Conservation (phyloP, 768 basidiomycete genomes). For the Lactifluus piperatus region DNA sequence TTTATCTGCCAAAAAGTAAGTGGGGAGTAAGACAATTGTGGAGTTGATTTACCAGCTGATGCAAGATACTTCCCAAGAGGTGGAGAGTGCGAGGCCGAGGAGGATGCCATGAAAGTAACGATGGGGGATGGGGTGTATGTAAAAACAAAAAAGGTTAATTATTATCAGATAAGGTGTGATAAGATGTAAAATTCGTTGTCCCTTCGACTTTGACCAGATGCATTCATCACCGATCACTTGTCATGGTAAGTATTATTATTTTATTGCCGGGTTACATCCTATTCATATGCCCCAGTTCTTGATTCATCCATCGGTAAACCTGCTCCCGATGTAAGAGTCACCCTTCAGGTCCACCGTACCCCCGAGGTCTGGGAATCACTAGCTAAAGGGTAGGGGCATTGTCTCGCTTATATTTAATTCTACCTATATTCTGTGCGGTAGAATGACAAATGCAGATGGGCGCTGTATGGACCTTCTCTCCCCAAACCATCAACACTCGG, state of each 20-base stretch:
- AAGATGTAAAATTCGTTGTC: too few species aligned
- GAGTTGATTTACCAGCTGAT: slow-evolving; percentile 53
- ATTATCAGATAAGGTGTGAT: neutral
- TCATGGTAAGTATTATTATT: slow-evolving; percentile 47
- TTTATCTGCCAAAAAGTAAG: slow-evolving; percentile 53
- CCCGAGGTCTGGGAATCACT: slow-evolving; percentile 42
- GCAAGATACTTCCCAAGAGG: slow-evolving; percentile 89
- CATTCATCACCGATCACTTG: slow-evolving; percentile 82
- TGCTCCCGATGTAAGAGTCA: slow-evolving; percentile 57
- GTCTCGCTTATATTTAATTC: neutral
- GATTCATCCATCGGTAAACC: slow-evolving; percentile 82
- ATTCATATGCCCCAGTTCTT: slow-evolving; percentile 49
- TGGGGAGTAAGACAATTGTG: neutral
- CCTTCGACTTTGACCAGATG: neutral
- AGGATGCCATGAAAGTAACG: slow-evolving; percentile 26
- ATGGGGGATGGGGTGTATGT: neutral
- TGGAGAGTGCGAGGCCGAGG: slow-evolving; percentile 32
- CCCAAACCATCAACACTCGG: slow-evolving; percentile 38
- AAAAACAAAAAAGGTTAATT: too few species aligned
- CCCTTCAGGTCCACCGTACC: slow-evolving; percentile 44
- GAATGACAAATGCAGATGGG: slow-evolving; percentile 73
- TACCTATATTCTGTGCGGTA: slow-evolving; percentile 27
- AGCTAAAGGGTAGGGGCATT: slow-evolving; percentile 47
- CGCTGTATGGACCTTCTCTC: slow-evolving; percentile 74
- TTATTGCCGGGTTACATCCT: neutral